Base-by-base conservation (phyloP, 139 green algal genomes). In the Volvox reticuliferus region DNA sequence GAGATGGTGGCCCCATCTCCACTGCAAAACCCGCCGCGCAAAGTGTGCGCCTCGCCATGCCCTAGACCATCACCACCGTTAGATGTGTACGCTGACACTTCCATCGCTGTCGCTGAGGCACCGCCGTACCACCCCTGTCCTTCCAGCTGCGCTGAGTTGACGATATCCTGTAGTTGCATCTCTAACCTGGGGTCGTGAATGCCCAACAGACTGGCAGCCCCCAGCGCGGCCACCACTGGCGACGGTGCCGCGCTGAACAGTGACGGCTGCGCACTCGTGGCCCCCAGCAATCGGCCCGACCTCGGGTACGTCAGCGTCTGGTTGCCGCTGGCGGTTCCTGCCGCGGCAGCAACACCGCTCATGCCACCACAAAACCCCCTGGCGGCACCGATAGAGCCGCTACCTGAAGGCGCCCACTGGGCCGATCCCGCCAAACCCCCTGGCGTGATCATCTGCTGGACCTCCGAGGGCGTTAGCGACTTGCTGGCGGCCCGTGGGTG, bases 161-260 rank as follows among this genome's bases (percentile, higher is more conserved):
- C 22, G 26, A 90, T 90, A 24, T 90, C 86, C 30, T 90, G 86
- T 44, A 90, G 50, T 55, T 90, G 86, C n/a, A 77, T 33, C 50
- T 90, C 86, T 22, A 90, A 44, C 5, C 30, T 32, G 12, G 50
- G 71, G 44, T 90, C 86, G 19, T 37, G n/a, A 24, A 90, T 75
- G 21, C 6, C 32, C 26, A 13, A 12, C 36, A 89, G 37, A 13
- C 16, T 35, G 13, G 13, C 32, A 12, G 21, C 12, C 19, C 12
- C 50, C 17, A 90, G 30, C 1, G 73, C 24, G 73, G 50, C 20
- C 3, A 90, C 1, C 50, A 28, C 86, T 0, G 50, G 12, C 3
- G 30, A 9, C 0, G 73, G 26, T 0, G 86, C 86, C 19, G 71
- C 30, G 69, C 50, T 73, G 36, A 81, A 89, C 26, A 90, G 79